phyloP scores from a whole-genome alignment of 805 yeast species.

The Starmerella khaoyaiensis region DNA sequence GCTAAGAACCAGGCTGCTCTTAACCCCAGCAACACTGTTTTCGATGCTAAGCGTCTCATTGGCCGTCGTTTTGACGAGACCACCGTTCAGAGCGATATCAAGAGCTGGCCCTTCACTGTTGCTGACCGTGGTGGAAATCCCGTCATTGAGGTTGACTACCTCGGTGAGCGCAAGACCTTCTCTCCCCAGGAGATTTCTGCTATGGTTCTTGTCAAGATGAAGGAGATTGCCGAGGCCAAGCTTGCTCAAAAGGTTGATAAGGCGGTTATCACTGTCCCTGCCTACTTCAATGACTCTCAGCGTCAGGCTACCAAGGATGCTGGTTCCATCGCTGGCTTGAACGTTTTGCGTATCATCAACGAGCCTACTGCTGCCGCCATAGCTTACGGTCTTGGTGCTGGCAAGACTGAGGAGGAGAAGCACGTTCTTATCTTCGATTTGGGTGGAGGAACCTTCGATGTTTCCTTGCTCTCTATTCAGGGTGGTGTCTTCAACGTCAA shows the following conservation, averaged over 20 bases:
- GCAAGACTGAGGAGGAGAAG: constrained; percentile 67
- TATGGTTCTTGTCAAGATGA: constrained; percentile 84
- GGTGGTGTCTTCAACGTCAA: constrained; percentile 95
- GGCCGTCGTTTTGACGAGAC: constrained; percentile 80
- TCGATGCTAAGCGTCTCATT: constrained; percentile 82
- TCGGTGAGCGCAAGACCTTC: constrained; percentile 75
- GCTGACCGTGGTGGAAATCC: constrained; percentile 64
- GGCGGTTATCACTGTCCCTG: constrained; percentile 80
- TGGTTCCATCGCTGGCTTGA: constrained; percentile 74
- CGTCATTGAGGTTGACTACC: constrained; percentile 65
- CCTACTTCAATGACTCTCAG: constrained; percentile 79
- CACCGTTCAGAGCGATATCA: constrained; percentile 78
- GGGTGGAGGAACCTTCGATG: constrained; percentile 99
- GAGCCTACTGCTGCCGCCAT: constrained; percentile 96
- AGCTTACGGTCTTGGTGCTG: constrained; percentile 93
- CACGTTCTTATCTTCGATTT: constrained; percentile 84
- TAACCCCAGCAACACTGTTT: constrained; percentile 79
- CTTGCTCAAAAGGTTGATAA: constrained; percentile 67
- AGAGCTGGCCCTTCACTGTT: constrained; percentile 86
- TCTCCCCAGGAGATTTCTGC: constrained; percentile 92
- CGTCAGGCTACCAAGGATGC: constrained; percentile 88
- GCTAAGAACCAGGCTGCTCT: constrained; percentile 96
- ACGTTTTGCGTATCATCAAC: constrained; percentile 73
- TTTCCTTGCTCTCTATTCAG: constrained; percentile 76
- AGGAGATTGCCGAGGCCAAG: constrained; percentile 72